Evolutionary conservation across 495 filamentous ascomycete species (phyloP), one percentile per base, ranked within the genome.

Genomic region (Podospora fimiseda): DNA sequence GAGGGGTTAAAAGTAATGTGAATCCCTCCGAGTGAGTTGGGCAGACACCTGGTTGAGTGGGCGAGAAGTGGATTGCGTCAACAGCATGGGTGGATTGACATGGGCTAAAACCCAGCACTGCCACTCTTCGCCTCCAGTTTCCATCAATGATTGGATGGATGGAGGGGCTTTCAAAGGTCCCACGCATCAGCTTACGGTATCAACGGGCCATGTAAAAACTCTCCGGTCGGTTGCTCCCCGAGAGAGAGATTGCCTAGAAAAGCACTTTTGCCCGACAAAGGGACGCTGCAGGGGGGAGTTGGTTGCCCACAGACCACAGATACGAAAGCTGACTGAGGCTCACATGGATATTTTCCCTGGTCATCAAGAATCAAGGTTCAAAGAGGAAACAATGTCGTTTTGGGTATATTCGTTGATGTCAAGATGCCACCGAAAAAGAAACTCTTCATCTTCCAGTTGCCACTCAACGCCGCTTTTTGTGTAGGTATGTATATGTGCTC

Each of bases 151-250:
- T 33, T 33, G 27, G 27, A 11, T 27, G 44, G 21, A 47, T n/a
- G 14, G 16, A 47, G 20, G 9, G n/a, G n/a, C n/a, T 22, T n/a
- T 20, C 44, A 47, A 47, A 47, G 33, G 44, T 20, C 44, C 44
- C 44, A 23, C 44, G 33, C 22, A 47, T 47, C 21, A 47, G 44
- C 44, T 47, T 27, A 47, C 44, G 44, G 44, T 24, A 33, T 47
- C 39, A n/a, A 14, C 39, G 5, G 13, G 16, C 16, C 13, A n/a
- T 18, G 13, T 41, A n/a, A n/a, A n/a, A 41, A 41, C 39, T 41
- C 39, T 41, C 39, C 39, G 39, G 16, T 41, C 39, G 14, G 6
- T n/a, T 41, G 8, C 13, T 41, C 39, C 6, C 39, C 27, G 27
- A 11, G 6, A 5, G 27, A 33, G 27, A 11, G 27, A 41, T 18